These are phyloP conservation scores for Conringia planisiliqua DNA, from an alignment of 345 rosid genomes.

Conservation along the genomic window DNA sequence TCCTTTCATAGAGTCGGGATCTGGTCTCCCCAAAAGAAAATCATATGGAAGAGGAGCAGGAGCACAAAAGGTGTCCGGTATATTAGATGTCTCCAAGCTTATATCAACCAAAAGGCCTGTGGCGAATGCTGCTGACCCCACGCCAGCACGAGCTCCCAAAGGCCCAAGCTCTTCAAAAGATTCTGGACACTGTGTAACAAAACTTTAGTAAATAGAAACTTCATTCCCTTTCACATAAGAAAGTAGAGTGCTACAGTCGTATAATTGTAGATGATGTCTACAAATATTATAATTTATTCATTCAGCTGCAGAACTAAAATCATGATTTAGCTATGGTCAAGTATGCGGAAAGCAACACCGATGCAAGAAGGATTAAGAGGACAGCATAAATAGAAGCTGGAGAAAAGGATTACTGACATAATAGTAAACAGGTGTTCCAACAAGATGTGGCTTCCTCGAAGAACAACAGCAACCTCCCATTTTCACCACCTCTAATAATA, in stretches of 20 bases:
- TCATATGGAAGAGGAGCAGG: slow-evolving; percentile 81
- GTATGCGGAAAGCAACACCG: background rate
- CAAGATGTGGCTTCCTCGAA: slow-evolving; percentile 68
- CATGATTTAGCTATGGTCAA: background rate
- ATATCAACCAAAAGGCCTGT: slow-evolving; percentile 61
- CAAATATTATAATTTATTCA: too few relatives aligned
- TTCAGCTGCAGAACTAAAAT: background rate
- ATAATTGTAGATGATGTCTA: background rate
- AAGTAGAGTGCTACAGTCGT: background rate
- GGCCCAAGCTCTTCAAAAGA: slow-evolving; percentile 48
- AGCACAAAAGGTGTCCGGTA: slow-evolving; percentile 61
- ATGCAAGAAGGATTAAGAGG: background rate
- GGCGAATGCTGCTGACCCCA: slow-evolving; percentile 41
- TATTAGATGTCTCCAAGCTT: slow-evolving; percentile 54
- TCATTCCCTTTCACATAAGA: background rate
- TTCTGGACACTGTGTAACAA: slow-evolving; percentile 54
- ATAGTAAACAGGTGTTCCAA: slow-evolving; percentile 74
- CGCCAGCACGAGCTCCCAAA: slow-evolving; percentile 41
- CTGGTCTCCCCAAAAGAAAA: slow-evolving; percentile 46
- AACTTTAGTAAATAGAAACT: background rate
- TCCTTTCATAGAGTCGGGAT: slow-evolving; percentile 16
- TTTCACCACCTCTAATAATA: background rate
- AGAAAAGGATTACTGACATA: slow-evolving; percentile 51
- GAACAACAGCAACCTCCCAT: slow-evolving; percentile 98
- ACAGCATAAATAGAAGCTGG: background rate